Conservation (phyloP, 192 early-diverging fungal species). For the Lobosporangium transversale region DNA sequence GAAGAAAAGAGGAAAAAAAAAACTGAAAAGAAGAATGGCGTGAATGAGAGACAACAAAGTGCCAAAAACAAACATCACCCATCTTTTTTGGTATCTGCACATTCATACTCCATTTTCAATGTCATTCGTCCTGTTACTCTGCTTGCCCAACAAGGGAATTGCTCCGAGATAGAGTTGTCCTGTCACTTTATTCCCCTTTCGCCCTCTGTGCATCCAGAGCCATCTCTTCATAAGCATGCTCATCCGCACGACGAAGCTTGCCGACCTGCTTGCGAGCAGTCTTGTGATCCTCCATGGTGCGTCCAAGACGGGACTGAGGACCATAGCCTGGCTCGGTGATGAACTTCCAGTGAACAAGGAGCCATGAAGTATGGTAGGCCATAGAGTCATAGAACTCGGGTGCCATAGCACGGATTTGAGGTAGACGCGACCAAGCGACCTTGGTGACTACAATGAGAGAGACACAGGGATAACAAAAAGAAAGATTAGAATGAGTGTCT, state of each 20-base stretch:
- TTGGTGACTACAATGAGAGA: slow-evolving; percentile 44
- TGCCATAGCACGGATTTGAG: slow-evolving; percentile 79
- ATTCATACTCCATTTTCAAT: too few species aligned
- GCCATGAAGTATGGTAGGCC: slow-evolving; percentile 88
- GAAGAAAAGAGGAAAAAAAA: too few species aligned
- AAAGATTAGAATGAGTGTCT: too few species aligned
- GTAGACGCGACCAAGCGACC: slow-evolving; percentile 90
- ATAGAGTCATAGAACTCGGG: slow-evolving; percentile 91
- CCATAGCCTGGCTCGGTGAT: slow-evolving; percentile 76
- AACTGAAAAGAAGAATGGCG: too few species aligned
- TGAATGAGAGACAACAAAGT: too few species aligned
- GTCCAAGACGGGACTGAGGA: slow-evolving; percentile 84
- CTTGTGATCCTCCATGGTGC: slow-evolving; percentile 76
- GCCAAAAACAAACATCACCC: too few species aligned
- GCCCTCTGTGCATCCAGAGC: slow-evolving; percentile 35
- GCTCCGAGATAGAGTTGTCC: too few species aligned
- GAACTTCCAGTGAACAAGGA: slow-evolving; percentile 85
- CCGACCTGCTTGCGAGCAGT: slow-evolving; percentile 74
- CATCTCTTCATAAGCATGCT: slow-evolving; percentile 51
- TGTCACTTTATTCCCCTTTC: slow-evolving; percentile 31
- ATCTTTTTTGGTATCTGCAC: too few species aligned
- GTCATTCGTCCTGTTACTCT: too few species aligned
- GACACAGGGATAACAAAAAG: slow-evolving; percentile 8
- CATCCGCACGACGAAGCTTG: slow-evolving; percentile 48
- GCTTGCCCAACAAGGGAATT: too few species aligned